Evolutionary conservation across 805 yeast species (phyloP).

Genomic region (Candida nitratophila): DNA sequence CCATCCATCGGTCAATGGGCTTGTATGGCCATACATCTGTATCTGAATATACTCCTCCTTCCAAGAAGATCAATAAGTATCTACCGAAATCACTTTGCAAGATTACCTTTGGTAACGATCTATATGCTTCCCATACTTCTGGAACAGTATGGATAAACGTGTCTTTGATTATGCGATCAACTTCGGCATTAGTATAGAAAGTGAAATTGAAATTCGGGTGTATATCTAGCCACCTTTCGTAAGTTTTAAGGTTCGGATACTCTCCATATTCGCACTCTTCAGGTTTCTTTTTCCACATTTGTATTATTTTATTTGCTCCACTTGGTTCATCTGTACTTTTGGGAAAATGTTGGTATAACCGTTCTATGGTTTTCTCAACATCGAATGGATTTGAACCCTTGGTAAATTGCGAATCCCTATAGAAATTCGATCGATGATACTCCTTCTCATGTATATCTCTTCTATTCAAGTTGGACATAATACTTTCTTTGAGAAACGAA

Average conservation of each 20-base stretch:
- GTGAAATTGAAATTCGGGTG: background rate
- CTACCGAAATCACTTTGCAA: constrained; percentile 41
- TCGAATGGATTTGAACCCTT: constrained; percentile 22
- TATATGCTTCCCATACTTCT: constrained; percentile 35
- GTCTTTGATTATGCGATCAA: background rate
- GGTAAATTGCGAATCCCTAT: constrained; percentile 26
- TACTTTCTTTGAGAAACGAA: too few relatives aligned
- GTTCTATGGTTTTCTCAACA: constrained; percentile 6
- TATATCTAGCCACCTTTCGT: background rate
- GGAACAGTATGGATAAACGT: constrained; percentile 23
- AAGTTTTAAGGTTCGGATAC: background rate
- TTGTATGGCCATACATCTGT: constrained; percentile 41
- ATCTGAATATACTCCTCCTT: constrained; percentile 46
- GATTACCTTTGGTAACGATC: constrained; percentile 36
- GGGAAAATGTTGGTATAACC: constrained; percentile 9
- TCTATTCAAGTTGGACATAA: too few relatives aligned
- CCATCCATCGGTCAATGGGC: constrained; percentile 47
- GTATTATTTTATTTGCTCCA: background rate
- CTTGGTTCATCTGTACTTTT: background rate
- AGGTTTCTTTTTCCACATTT: constrained; percentile 1
- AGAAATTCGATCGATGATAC: constrained; percentile 22
- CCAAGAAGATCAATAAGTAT: constrained; percentile 37
- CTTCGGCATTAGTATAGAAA: background rate
- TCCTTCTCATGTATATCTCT: too few relatives aligned
- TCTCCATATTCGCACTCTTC: constrained; percentile 1